These are phyloP conservation scores for Staphylotrichum longicolle DNA, from an alignment of 495 filamentous ascomycete species.

Conservation along the genomic window DNA sequence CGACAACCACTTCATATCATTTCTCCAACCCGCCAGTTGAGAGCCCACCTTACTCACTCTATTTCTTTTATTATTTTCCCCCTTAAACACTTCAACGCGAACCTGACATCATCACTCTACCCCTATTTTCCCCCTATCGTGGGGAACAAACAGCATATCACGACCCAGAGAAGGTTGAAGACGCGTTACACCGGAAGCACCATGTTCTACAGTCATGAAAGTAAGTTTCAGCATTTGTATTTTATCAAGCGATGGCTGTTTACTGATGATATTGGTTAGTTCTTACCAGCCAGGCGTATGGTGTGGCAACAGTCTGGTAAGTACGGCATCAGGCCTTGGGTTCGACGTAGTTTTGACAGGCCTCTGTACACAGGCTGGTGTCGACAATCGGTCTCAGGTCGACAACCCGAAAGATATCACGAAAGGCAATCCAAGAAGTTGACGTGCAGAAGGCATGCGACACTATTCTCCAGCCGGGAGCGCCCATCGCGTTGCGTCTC, in stretches of 20 bases:
- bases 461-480: conserved; percentile 78
- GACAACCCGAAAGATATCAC: conserved; percentile 67
- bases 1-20: conserved; percentile 5
- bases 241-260: background rate
- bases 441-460: conserved; percentile 82
- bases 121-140: too few relatives aligned
- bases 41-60: background rate
- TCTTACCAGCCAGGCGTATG: conserved; percentile 81
- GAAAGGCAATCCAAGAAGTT: conserved; percentile 87
- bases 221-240: conserved; percentile 41
- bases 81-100: background rate
- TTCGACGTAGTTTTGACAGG: background rate
- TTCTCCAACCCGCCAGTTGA: background rate
- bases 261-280: conserved; percentile 51
- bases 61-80: background rate
- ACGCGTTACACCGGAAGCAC: background rate
- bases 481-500: conserved; percentile 86
- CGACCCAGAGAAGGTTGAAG: background rate
- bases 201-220: conserved; percentile 95
- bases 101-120: background rate
- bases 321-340: conserved; percentile 22
- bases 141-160: background rate
- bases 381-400: conserved; percentile 76
- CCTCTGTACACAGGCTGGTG: conserved; percentile 63
- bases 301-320: conserved; percentile 93